Base-by-base conservation (phyloP, 2,329 filamentous ascomycete genomes). In the Colletotrichum spaethianum region DNA sequence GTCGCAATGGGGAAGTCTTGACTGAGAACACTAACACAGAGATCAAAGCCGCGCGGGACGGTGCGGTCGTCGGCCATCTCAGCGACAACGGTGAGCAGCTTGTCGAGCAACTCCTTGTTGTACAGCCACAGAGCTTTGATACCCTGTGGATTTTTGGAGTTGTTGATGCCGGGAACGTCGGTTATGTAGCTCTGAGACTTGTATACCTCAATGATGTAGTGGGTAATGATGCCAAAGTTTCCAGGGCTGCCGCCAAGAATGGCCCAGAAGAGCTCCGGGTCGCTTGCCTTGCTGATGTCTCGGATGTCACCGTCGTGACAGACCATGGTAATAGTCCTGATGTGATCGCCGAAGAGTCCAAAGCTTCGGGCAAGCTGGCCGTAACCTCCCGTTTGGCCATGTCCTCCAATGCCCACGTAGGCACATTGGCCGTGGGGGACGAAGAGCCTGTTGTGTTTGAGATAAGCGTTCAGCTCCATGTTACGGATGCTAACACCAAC, bases 251-350 rank as follows among this genome's bases (percentile, higher is more conserved):
- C 89, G 3, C 89, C 88, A 9, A 85, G 82, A 4, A 91, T 81
- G 2, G 88, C 89, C 83, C 87, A 91, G 79, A 89, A 91, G 0
- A 91, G 82, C 48, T 92, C 89, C 0, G 83, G 75, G 63, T 91
- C 84, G 20, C 82, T 78, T 0, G 82, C 76, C 26, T 82, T 85
- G 23, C 82, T 86, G 4, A 89, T 83, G 4, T 83, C 84, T 2
- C 86, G 77, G 28, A 86, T 78, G 11, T 80, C 72, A 0, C 89
- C 89, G 18, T 82, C 78, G 0, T 83, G 83, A 31, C 84, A 84
- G 2, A 91, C 79, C 2, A 88, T 83, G 57, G 86, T 82, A 52
- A 85, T 82, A 16, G 84, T 82, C 1, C 88, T 75, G 7, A 87
- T 84, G 62, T 90, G 85, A 70, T 91, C 89, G 1, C 87, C 87